Evolutionary conservation across 2,329 filamentous ascomycete genomes (phyloP).

Genomic region (Pseudogymnoascus sp.): DNA sequence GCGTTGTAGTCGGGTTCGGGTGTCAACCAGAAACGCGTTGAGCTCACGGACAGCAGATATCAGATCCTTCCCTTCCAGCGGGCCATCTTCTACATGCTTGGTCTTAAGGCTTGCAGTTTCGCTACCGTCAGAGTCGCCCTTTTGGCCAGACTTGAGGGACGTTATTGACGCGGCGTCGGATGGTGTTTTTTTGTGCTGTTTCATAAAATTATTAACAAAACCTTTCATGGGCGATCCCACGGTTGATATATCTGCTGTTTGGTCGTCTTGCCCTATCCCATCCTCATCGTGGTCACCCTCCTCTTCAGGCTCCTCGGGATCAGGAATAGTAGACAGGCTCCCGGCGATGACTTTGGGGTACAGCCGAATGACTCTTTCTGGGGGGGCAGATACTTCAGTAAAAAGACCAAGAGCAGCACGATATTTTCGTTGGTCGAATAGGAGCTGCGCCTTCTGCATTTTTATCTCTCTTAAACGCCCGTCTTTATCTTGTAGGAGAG

Average conservation of each 20-base stretch:
- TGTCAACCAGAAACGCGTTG: slow-evolving; percentile 81
- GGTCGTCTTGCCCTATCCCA: slow-evolving; percentile 41
- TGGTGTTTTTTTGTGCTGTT: slow-evolving; percentile 24
- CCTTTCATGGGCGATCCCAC: slow-evolving; percentile 23
- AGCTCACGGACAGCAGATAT: slow-evolving; percentile 74
- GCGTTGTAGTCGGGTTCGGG: slow-evolving; percentile 59
- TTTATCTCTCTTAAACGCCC: slow-evolving; percentile 77
- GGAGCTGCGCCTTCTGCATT: slow-evolving; percentile 78
- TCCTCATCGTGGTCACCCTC: slow-evolving; percentile 36
- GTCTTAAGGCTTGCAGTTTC: slow-evolving; percentile 49
- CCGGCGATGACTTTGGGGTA: slow-evolving; percentile 83
- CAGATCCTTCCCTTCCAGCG: slow-evolving; percentile 73
- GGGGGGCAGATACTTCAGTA: slow-evolving; percentile 82
- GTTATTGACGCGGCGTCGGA: slow-evolving; percentile 51
- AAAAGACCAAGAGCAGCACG: slow-evolving; percentile 84
- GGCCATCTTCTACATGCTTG: slow-evolving; percentile 42
- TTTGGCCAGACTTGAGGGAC: slow-evolving; percentile 40
- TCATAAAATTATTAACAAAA: slow-evolving; percentile 35
- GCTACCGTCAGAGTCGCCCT: slow-evolving; percentile 41
- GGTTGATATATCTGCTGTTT: slow-evolving; percentile 26
- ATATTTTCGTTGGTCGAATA: slow-evolving; percentile 80
- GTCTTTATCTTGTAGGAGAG: slow-evolving; percentile 74
- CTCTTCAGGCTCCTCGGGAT: slow-evolving; percentile 35
- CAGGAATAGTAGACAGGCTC: slow-evolving; percentile 55
- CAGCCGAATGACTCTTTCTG: slow-evolving; percentile 76